Base-by-base conservation (phyloP, 2,329 filamentous ascomycete genomes). In the Talaromyces sp. region DNA sequence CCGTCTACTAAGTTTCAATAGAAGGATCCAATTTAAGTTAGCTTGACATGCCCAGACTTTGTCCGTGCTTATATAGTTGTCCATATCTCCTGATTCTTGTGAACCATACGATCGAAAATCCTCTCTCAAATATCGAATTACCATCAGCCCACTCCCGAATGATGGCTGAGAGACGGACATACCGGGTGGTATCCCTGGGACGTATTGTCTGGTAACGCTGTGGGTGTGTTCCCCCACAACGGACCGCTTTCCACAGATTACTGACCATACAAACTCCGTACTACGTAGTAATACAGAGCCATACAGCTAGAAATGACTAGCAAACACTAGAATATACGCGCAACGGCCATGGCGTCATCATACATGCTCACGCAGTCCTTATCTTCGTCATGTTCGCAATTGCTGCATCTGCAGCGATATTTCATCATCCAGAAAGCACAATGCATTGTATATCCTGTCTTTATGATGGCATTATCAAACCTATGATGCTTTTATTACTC, bases 291-390 rank as follows among this genome's bases (percentile, higher is more conserved):
- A 31, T 5, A 43, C 39, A 19, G 13, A 43, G 13, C 4, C n/a
- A 19, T 47, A 19, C 39, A 16, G 24, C 45, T 50, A 27, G 47
- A 31, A 50, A 50, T 24, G 14, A 5, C 56, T 27, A 8, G 9
- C 14, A 16, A 16, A 24, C 56, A 33, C 62, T 22, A 27, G 62
- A 37, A 27, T 35, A 24, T 50, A 27, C 47, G 47, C 47, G 47
- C 47, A 50, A 50, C 47, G 24, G 37, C 52, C 43, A 59, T 50
- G 52, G 41, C 62, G 62, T 64, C 62, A 64, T 64, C 62, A 48
- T 64, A 64, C 62, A 64, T 39, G 3, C 13, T 13, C 8, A 10
- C 16, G 35, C 22, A 13, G 48, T 8, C 22, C 58, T 61, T 39
- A 37, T 57, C 52, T 35, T 57, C 0, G 67, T 62, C 2, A 48